Base-by-base conservation (phyloP, 192 early-diverging fungal genomes). In the Entophlyctis luteolus region DNA sequence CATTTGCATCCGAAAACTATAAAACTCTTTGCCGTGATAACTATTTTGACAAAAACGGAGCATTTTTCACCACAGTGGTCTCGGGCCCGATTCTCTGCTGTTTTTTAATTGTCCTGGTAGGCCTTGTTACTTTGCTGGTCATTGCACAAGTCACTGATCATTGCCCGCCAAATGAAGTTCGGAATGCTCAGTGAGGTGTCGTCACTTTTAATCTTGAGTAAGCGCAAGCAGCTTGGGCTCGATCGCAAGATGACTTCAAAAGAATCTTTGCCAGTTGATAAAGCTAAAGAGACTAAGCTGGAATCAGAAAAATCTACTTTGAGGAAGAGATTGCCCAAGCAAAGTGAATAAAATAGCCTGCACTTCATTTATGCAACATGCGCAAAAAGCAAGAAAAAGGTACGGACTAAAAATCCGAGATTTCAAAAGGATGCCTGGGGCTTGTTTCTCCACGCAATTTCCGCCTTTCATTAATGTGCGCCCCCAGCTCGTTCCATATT, bases 1-100 rank as follows among this genome's bases (percentile, higher is more conserved):
- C 38, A 25, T 46, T 68, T 2, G 70, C 57, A 4, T 38, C 57
- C 23, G 54, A 53, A 2, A 52, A 77, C 52, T 49, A 62, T 37
- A 28, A 28, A 0, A 20, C 18, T 3, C 31, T 77, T 27, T 63
- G 67, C 32, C 18, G 56, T 38, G 62, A 42, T n/a, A 70, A 77
- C 59, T 77, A 77, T 49, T 77, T 77, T 65, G 75, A 77, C 69
- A 47, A 52, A 35, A 53, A 69, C 37, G 75, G 75, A 16, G 42
- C 57, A 36, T 77, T 77, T 50, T 66, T 72, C 47, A 68, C 67
- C 2, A 22, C 72, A 10, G 55, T 77, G 55, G 72, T 71, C 68
- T 71, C 67, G 25, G 59, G 46, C n/a, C 75, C 75, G 3, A 47
- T 77, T 2, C 16, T 77, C 42, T 28, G 23, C n/a, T 63, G 73